A percentile compares a stretch with the other conserved stretches of the same genome.
Evolutionary conservation across 2,329 filamentous ascomycete genomes (phyloP).

Genomic region (Venturia oleaginea): DNA sequence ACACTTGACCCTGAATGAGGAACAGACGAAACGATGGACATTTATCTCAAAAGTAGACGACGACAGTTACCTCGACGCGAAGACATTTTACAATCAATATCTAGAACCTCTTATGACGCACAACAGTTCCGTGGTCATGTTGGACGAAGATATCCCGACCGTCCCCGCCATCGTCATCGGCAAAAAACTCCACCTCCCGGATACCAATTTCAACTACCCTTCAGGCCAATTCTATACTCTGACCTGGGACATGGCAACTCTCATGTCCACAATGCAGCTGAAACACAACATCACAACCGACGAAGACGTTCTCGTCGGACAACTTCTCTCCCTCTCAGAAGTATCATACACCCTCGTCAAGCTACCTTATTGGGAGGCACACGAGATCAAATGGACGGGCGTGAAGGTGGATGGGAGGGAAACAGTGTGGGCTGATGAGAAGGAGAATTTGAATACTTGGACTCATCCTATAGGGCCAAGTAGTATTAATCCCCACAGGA

Average conservation of each 20-base stretch:
- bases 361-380: background rate
- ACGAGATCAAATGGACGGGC: slow-evolving; percentile 6
- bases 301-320: slow-evolving; percentile 10
- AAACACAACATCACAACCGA: slow-evolving; percentile 8
- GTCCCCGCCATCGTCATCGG: background rate
- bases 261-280: slow-evolving; percentile 22
- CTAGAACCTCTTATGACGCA: slow-evolving; percentile 17
- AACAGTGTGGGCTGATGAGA: slow-evolving; percentile 7
- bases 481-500: slow-evolving; percentile 7
- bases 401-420: slow-evolving; percentile 1
- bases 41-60: slow-evolving; percentile 29
- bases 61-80: slow-evolving; percentile 26
- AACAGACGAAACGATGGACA: slow-evolving; percentile 14
- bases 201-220: slow-evolving; percentile 15
- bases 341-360: background rate
- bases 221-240: slow-evolving; percentile 28
- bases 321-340: slow-evolving; percentile 3
- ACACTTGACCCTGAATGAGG: slow-evolving; percentile 20
- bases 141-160: background rate
- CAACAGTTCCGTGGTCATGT: background rate
- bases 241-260: slow-evolving; percentile 27
- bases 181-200: slow-evolving; percentile 18
- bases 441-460: background rate
- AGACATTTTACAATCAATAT: slow-evolving; percentile 25
- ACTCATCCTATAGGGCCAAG: slow-evolving; percentile 3